Percentiles rank a stretch among this genome's conserved stretches.
Evolutionary conservation across 1,284 basidiomycete species (phyloP).

Genomic region (Cutaneotrichosporon curvatum): DNA sequence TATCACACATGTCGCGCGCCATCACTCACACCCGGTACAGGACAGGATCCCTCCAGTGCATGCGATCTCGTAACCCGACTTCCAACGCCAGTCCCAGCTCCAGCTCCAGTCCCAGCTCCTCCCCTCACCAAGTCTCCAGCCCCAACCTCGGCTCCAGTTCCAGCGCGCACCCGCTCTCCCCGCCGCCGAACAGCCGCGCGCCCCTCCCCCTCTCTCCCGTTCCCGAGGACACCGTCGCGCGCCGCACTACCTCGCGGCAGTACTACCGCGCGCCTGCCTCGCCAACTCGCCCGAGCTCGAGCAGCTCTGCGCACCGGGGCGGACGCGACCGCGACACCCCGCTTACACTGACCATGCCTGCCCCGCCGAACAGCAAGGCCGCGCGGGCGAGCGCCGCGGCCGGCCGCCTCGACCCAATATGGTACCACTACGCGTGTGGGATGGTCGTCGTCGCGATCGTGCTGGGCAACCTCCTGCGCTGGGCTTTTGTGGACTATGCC

Average conservation of each 20-base stretch:
- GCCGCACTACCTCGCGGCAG: background rate
- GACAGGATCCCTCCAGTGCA: no score
- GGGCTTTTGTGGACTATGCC: slow-evolving; percentile 52
- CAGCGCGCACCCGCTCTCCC: background rate
- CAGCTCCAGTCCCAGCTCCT: background rate
- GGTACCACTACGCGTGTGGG: slow-evolving; percentile 46
- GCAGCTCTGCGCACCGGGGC: no score
- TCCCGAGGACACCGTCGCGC: background rate
- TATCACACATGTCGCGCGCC: no score
- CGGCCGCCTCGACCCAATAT: slow-evolving; percentile 40
- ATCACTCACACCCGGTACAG: no score
- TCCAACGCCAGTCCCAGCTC: background rate
- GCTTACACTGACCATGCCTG: background rate
- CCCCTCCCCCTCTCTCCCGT: background rate
- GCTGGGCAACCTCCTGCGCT: slow-evolving; percentile 42
- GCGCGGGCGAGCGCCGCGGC: slow-evolving; percentile 6
- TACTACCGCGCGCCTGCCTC: no score
- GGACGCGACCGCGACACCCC: background rate
- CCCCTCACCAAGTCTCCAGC: background rate
- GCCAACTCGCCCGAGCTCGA: no score
- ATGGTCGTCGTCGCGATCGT: slow-evolving; percentile 41
- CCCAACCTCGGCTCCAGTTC: background rate
- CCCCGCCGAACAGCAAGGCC: background rate
- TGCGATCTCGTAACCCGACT: background rate
- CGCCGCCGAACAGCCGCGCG: background rate